Percentiles rank a stretch among this genome's conserved stretches.
Conservation (phyloP, 352 stramenopile species). For the Globisporangium apiculatum region DNA sequence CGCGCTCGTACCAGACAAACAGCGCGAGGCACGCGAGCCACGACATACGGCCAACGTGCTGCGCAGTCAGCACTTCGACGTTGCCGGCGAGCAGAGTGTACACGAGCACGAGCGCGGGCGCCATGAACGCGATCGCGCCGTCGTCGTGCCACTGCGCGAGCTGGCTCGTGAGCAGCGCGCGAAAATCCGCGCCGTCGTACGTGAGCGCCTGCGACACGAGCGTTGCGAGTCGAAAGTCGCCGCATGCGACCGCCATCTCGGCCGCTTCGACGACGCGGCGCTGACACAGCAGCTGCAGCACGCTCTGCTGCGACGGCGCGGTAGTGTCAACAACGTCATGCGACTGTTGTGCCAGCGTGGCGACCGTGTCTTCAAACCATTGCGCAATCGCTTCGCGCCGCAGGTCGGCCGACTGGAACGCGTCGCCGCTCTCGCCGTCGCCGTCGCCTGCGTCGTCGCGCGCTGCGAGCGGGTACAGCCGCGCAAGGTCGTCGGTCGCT, state of each 20-base stretch:
- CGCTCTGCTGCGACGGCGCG: constrained; percentile 18
- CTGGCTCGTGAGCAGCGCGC: constrained; percentile 41
- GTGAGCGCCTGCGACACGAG: constrained; percentile 52
- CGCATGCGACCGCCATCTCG: constrained; percentile 49
- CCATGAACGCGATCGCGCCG: constrained; percentile 46
- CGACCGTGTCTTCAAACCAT: constrained; percentile 62
- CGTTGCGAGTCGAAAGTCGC: constrained; percentile 58
- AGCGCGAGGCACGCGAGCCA: constrained; percentile 59
- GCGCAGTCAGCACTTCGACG: constrained; percentile 49
- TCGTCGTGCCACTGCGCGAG: constrained; percentile 51
- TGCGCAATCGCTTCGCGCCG: constrained; percentile 65
- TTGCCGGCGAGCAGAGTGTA: constrained; percentile 61
- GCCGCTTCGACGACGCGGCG: constrained; percentile 53
- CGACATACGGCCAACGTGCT: constrained; percentile 31
- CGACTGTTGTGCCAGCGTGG: constrained; percentile 6
- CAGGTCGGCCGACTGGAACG: constrained; percentile 59
- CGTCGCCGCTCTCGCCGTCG: constrained; percentile 48
- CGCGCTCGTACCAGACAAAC: constrained; percentile 66
- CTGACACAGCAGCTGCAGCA: constrained; percentile 41
- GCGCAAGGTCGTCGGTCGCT: constrained; percentile 15
- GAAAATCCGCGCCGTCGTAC: constrained; percentile 47
- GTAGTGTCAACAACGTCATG: too few species aligned
- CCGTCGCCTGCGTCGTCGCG: constrained; percentile 47
- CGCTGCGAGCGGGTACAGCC: constrained; percentile 37
- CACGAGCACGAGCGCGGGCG: constrained; percentile 44